Conservation (phyloP, 441 rosid genomes). For the Euphorbia corollata region DNA sequence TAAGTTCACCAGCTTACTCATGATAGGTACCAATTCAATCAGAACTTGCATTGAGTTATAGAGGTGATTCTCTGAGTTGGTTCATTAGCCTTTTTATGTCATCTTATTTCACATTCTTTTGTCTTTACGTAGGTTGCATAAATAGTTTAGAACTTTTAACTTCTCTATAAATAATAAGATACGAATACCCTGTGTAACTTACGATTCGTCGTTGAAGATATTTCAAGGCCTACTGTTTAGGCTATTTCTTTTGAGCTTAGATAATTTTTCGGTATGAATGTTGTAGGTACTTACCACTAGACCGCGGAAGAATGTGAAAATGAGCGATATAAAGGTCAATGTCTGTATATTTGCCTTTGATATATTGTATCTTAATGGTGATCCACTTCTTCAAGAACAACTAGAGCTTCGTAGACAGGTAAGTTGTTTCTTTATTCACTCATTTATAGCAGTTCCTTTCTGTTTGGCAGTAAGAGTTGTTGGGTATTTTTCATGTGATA, state of each 20-base stretch:
- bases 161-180: background rate
- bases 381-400: conserved; percentile 67
- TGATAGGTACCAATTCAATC: background rate
- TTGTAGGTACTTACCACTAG: conserved; percentile 66
- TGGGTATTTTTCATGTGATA: background rate
- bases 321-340: conserved; percentile 73
- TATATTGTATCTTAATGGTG: conserved; percentile 65
- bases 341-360: conserved; percentile 94
- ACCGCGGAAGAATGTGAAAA: conserved; percentile 72
- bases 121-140: background rate
- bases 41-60: background rate
- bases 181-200: background rate
- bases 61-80: background rate
- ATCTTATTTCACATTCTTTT: background rate
- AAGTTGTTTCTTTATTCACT: conserved; percentile 14
- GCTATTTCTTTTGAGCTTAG: conserved; percentile 12
- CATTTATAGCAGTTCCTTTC: background rate
- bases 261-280: conserved; percentile 10
- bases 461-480: conserved; percentile 5
- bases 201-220: background rate
- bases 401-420: conserved; percentile 78
- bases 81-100: background rate
- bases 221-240: too few species aligned
- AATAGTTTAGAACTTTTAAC: background rate
- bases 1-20: background rate